Conservation (phyloP, 108 stramenopile species). For the Ochromonas danica region DNA sequence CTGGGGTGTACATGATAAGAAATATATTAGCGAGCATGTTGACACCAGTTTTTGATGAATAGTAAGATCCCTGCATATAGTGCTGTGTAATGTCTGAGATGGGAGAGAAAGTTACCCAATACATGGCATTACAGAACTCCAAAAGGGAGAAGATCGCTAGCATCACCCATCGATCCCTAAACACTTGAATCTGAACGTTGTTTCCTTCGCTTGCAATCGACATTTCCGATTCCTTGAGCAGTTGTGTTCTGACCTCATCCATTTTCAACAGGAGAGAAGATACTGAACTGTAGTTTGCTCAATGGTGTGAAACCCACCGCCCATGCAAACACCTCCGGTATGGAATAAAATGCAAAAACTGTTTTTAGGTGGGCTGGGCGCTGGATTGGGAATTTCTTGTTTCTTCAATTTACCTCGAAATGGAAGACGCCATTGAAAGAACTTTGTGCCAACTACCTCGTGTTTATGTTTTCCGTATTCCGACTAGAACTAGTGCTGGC, state of each 20-base stretch:
- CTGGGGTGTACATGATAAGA: conserved; percentile 40
- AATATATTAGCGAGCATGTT: conserved; percentile 43
- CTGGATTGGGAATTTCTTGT: no score
- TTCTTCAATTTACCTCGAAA: no score
- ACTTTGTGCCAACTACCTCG: conserved; percentile 7
- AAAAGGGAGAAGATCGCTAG: conserved; percentile 39
- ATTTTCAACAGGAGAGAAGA: no score
- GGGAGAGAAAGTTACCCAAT: conserved; percentile 53
- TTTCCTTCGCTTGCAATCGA: no score
- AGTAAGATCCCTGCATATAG: conserved; percentile 1
- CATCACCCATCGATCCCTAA: conserved; percentile 34
- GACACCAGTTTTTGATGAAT: conserved; percentile 3
- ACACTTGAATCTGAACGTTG: no score
- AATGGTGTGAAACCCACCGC: no score
- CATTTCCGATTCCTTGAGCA: no score
- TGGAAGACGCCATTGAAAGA: background rate
- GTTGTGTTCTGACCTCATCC: no score
- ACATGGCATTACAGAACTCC: conserved; percentile 39
- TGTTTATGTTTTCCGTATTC: background rate
- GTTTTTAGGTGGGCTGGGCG: no score
- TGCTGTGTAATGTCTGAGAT: conserved; percentile 35
- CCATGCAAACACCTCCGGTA: no score
- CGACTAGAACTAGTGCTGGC: background rate
- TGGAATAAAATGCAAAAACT: no score
- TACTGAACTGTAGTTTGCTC: no score